phyloP scores from a whole-genome alignment of 2,329 filamentous ascomycete species.

The Fusarium continuum region DNA sequence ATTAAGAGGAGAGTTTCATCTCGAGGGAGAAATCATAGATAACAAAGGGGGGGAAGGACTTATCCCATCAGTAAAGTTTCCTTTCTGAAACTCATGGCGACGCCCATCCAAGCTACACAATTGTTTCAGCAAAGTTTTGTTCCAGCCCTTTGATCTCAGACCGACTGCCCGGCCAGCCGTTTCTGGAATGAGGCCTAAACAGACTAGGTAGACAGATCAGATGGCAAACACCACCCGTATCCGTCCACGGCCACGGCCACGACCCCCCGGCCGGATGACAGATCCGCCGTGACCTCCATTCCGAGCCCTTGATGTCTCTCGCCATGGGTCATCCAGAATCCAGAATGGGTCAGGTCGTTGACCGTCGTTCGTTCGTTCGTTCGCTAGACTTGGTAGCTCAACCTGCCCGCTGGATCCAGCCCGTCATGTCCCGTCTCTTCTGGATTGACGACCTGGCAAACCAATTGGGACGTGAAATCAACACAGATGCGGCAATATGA shows the following conservation, averaged over 20 bases:
- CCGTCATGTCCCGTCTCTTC: slow-evolving; percentile 40
- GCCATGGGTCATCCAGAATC: slow-evolving; percentile 35
- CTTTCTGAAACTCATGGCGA: slow-evolving; percentile 7
- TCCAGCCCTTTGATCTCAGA: slow-evolving; percentile 11
- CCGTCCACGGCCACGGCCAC: slow-evolving; percentile 14
- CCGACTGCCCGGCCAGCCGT: slow-evolving; percentile 20
- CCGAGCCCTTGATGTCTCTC: slow-evolving; percentile 42
- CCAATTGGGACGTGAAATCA: slow-evolving; percentile 34
- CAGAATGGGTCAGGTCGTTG: too few relatives aligned
- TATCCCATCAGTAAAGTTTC: neutral
- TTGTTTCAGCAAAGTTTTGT: slow-evolving; percentile 19
- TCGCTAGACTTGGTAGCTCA: slow-evolving; percentile 42
- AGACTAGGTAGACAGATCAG: slow-evolving; percentile 33
- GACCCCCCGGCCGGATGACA: slow-evolving; percentile 39
- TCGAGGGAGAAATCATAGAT: slow-evolving; percentile 16
- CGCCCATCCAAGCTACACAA: slow-evolving; percentile 3
- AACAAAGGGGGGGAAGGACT: slow-evolving; percentile 17
- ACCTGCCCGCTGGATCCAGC: slow-evolving; percentile 45
- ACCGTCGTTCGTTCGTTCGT: slow-evolving; percentile 39
- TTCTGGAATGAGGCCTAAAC: slow-evolving; percentile 27
- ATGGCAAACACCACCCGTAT: slow-evolving; percentile 11
- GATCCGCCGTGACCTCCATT: slow-evolving; percentile 42
- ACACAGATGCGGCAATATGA: slow-evolving; percentile 12
- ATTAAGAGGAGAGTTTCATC: slow-evolving; percentile 18
- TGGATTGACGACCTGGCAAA: slow-evolving; percentile 34